Conservation (phyloP, 257 asterid species). For the Fraxinus anomala region DNA sequence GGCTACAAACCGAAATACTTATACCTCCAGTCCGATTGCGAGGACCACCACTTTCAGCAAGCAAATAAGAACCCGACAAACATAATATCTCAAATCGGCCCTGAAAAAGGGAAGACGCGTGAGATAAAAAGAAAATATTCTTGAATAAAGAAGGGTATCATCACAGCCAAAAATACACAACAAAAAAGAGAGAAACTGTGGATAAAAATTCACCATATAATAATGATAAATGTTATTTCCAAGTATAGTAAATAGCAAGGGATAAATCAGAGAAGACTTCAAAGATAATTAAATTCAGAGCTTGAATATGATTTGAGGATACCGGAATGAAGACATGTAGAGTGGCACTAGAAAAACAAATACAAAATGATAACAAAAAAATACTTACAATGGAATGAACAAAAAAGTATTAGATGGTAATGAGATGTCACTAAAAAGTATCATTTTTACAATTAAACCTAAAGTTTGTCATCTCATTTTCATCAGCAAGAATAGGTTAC, state of each 20-base stretch:
- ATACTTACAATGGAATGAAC: background rate
- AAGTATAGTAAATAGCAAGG: background rate
- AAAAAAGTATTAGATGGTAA: background rate
- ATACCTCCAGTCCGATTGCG: conserved; percentile 72
- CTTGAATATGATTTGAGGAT: background rate
- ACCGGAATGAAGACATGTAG: background rate
- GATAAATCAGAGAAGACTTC: background rate
- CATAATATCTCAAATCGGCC: conserved; percentile 77
- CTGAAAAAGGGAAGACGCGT: conserved; percentile 35
- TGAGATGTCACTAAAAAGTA: background rate
- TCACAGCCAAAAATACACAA: background rate
- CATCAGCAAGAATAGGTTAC: background rate
- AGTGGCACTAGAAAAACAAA: background rate
- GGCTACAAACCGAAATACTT: conserved; percentile 68
- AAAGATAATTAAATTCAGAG: background rate
- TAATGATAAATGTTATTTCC: background rate
- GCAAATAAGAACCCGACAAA: conserved; percentile 70
- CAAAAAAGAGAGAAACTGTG: background rate
- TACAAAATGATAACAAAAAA: background rate
- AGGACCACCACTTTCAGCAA: conserved; percentile 65
- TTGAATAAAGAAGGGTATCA: background rate
- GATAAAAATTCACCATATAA: background rate
- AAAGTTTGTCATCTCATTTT: background rate
- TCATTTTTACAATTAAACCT: background rate
- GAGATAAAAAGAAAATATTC: background rate